Conservation (phyloP, 2,329 filamentous ascomycete genomes). For the Rutstroemia sp. region DNA sequence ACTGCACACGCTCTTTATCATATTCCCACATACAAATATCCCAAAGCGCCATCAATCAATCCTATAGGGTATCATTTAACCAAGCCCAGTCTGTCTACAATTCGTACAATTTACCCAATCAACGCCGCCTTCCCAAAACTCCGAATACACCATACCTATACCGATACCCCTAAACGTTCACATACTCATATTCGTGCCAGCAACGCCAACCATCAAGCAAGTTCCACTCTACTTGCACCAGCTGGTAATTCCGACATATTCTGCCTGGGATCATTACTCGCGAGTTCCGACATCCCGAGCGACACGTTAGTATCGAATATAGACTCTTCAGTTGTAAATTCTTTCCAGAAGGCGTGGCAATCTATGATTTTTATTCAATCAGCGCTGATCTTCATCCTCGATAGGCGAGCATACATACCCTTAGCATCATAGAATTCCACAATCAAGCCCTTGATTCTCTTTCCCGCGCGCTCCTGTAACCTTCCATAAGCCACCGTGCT, state of each 20-base stretch:
- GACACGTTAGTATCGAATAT: not conserved
- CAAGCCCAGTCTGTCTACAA: no score
- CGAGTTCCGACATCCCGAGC: not conserved
- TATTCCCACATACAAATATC: no score
- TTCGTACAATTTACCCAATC: no score
- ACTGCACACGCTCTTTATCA: no score
- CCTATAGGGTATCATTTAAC: no score
- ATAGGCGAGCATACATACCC: not conserved
- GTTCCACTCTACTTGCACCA: no score
- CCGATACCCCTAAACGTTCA: not conserved
- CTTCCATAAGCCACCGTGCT: slow-evolving; percentile 9
- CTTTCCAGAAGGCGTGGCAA: slow-evolving; percentile 14
- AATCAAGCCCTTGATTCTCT: slow-evolving; percentile 12
- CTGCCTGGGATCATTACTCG: not conserved
- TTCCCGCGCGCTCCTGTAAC: not conserved
- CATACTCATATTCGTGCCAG: not conserved
- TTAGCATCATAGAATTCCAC: slow-evolving; percentile 15
- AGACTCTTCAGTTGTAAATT: slow-evolving; percentile 7
- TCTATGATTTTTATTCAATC: slow-evolving; percentile 1
- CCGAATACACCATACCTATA: no score
- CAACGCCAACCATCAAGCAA: not conserved
- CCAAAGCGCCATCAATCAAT: no score
- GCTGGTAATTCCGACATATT: not conserved
- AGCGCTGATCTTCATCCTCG: not conserved
- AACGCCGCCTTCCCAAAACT: no score